phyloP scores from a whole-genome alignment of 2,329 filamentous ascomycete species.

The Aspergillus calidoustus region DNA sequence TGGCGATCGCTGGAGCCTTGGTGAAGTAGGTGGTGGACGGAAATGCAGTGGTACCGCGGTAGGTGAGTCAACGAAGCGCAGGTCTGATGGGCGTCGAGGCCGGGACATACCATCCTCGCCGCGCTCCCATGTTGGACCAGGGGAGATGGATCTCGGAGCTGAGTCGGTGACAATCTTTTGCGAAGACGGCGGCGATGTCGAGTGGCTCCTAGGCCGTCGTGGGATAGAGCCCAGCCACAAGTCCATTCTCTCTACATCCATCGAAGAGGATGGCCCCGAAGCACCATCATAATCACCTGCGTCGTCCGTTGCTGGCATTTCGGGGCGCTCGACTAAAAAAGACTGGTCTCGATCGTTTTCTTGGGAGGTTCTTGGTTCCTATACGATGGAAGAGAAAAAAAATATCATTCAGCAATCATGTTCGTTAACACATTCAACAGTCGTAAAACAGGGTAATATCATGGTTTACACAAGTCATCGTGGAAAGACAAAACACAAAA shows the following conservation, averaged over 20 bases:
- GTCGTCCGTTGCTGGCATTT: slow-evolving; percentile 56
- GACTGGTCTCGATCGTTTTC: slow-evolving; percentile 51
- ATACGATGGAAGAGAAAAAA: slow-evolving; percentile 33
- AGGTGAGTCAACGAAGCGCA: slow-evolving; percentile 47
- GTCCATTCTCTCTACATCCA: slow-evolving; percentile 26
- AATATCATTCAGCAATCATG: slow-evolving; percentile 35
- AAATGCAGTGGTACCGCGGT: slow-evolving; percentile 63
- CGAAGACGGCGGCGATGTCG: slow-evolving; percentile 37
- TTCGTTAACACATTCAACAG: slow-evolving; percentile 19
- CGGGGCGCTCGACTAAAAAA: slow-evolving; percentile 70
- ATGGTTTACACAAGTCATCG: slow-evolving; percentile 32
- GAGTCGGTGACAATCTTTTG: slow-evolving; percentile 33
- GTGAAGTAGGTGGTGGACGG: slow-evolving; percentile 55
- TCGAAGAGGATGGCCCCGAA: slow-evolving; percentile 46
- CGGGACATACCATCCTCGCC: slow-evolving; percentile 23
- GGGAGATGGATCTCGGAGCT: slow-evolving; percentile 38
- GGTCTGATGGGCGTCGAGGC: slow-evolving; percentile 35
- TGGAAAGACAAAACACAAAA: slow-evolving; percentile 23
- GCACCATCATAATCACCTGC: slow-evolving; percentile 46
- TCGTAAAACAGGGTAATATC: slow-evolving; percentile 30
- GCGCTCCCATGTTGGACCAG: slow-evolving; percentile 24
- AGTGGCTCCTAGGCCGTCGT: slow-evolving; percentile 40
- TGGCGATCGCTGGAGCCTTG: slow-evolving; percentile 47
- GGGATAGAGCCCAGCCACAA: slow-evolving; percentile 29
- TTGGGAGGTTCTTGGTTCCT: slow-evolving; percentile 39